Evolutionary conservation across 768 basidiomycete genomes (phyloP), one percentile per base, ranked within the genome.

Genomic region (Hypholoma sublateritium): DNA sequence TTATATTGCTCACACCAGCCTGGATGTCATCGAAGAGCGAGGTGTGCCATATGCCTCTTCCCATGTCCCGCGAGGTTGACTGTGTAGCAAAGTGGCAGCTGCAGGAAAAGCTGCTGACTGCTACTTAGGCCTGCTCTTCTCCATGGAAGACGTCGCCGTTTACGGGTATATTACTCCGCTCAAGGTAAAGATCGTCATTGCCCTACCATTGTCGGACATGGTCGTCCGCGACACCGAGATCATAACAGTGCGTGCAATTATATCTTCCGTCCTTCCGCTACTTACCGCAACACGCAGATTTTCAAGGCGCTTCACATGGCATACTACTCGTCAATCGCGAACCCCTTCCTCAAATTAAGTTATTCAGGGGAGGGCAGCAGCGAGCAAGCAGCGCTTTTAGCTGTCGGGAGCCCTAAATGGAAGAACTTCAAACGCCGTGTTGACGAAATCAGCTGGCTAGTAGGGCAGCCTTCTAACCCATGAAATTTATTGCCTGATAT

Each of bases 11-110:
- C 93, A 96, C 70, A 94, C 91, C 19, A 89, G 89, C 53, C 73
- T 96, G 64, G 93, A 96, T 71, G 88, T 94, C 55, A 85, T 96
- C 64, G 94, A 96, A 65, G 93, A 95, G 74, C 87, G 91, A 78
- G 85, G 93, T 93, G 65, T 74, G 86, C 61, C 39, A 58, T 59
- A 17, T 50, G 49, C 53, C 25, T 48, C 24, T 50, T 17, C 8
- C 56, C 46, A 19, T 56, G 35, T 57, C 24, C 35, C 53, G 19
- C 50, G 24, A 32, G 21, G 50, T 36, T 17, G 22, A 36, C 42
- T 17, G 22, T 39, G 52, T 22, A 53, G 60, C 25, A 28, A 25
- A 80, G 80, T 79, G 42, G 71, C 66, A 67, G 75, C 79, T 58
- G 80, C 79, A 16, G 77, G 77, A 25, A 93, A 91, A 70, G 74